Conservation (phyloP, 495 filamentous ascomycete genomes). For the Aspergillus campestris region DNA sequence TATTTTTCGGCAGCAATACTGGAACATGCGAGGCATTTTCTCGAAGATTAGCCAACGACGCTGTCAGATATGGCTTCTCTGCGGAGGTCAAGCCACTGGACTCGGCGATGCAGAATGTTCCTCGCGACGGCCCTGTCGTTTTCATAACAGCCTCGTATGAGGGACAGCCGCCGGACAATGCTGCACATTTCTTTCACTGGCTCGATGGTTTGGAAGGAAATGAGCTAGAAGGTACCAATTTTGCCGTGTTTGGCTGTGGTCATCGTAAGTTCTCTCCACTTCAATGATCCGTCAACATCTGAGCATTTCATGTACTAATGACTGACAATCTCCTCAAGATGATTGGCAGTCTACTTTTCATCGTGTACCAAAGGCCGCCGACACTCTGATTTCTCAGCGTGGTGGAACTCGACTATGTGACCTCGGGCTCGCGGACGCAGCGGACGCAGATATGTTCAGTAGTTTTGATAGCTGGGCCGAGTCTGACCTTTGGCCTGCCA, state of each 20-base stretch:
- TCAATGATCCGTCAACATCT: neutral
- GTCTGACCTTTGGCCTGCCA: conserved; percentile 53
- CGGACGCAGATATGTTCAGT: conserved; percentile 55
- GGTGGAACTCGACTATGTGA: conserved; percentile 48
- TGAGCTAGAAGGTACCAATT: conserved; percentile 46
- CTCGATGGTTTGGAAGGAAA: conserved; percentile 42
- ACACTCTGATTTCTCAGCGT: conserved; percentile 40
- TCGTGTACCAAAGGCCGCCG: conserved; percentile 55
- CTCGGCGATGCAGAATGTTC: conserved; percentile 51
- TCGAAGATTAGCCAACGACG: conserved; percentile 51
- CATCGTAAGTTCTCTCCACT: conserved; percentile 21
- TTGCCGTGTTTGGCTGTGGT: conserved; percentile 52
- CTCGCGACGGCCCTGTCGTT: conserved; percentile 52
- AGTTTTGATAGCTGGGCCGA: conserved; percentile 69
- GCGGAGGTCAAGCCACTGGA: conserved; percentile 52
- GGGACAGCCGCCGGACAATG: conserved; percentile 68
- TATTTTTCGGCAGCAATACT: conserved; percentile 68
- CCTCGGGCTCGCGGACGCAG: conserved; percentile 53
- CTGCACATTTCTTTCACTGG: conserved; percentile 61
- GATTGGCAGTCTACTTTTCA: conserved; percentile 71
- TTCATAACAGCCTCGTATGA: conserved; percentile 68
- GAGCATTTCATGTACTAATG: conserved; percentile 14
- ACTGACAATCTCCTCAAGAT: conserved; percentile 5
- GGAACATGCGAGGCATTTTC: conserved; percentile 70
- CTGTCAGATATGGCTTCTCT: conserved; percentile 46